Conservation (phyloP, 306 rosid genomes). For the Cicer pinnatifidum region DNA sequence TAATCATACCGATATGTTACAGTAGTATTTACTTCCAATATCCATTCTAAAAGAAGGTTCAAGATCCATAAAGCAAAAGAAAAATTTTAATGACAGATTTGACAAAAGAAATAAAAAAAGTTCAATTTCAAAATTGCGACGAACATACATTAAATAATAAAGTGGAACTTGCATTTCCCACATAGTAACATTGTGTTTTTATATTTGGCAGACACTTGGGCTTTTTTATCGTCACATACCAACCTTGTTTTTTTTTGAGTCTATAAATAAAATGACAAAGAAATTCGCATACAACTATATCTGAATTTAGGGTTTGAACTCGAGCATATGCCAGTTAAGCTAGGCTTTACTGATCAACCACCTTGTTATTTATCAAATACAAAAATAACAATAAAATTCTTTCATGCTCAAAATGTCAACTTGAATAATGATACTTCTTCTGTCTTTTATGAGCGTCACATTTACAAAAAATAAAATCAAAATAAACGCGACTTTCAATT, state of each 20-base stretch:
- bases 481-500: no score
- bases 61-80: background rate
- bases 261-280: no score
- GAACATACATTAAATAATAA: background rate
- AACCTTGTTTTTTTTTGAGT: background rate
- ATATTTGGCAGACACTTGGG: background rate
- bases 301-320: no score
- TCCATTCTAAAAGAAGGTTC: constrained; percentile 10
- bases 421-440: background rate
- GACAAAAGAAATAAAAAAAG: background rate
- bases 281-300: no score
- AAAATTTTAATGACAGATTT: background rate
- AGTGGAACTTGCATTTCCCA: background rate
- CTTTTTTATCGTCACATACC: no score
- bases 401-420: background rate
- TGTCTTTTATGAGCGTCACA: no score
- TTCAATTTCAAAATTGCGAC: background rate
- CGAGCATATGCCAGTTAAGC: no score
- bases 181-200: background rate
- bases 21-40: background rate
- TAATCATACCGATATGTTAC: background rate
- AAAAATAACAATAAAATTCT: background rate
- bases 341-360: no score
- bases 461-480: no score
- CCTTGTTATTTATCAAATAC: background rate